Percentiles rank a stretch among this genome's conserved stretches.
These are phyloP conservation scores for Rhodosporidiobolus sp. DNA, from an alignment of 768 basidiomycete species.

Conservation along the genomic window DNA sequence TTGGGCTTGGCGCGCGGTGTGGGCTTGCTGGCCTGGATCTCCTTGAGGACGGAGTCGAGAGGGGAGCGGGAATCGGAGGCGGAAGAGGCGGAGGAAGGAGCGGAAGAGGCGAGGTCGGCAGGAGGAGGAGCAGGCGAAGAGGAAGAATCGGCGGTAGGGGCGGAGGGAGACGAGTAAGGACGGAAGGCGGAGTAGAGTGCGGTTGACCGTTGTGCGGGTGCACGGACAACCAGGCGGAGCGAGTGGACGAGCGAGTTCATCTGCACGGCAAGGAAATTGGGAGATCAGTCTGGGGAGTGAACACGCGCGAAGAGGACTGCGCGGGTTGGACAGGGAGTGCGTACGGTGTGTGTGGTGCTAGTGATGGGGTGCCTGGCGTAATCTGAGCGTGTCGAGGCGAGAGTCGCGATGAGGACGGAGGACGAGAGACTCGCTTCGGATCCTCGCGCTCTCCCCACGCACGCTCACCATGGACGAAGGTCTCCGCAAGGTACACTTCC, in stretches of 20 bases:
- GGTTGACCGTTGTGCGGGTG: background rate
- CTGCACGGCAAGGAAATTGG: background rate
- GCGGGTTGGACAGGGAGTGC: fast-evolving
- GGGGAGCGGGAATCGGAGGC: background rate
- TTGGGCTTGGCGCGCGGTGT: background rate
- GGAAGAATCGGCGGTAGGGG: background rate
- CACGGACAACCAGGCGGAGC: background rate
- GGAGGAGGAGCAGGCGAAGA: background rate
- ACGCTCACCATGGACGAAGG: conserved; percentile 27
- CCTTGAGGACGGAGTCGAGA: conserved; percentile 14
- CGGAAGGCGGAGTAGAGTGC: background rate
- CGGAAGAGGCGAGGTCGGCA: background rate
- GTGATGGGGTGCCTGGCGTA: background rate
- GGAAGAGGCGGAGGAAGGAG: background rate
- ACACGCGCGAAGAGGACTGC: background rate
- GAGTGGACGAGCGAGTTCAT: conserved; percentile 22
- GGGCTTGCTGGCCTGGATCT: background rate
- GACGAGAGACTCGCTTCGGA: background rate
- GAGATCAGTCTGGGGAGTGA: background rate
- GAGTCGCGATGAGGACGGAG: no score
- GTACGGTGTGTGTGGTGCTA: no score
- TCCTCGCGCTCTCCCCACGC: background rate
- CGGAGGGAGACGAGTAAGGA: background rate
- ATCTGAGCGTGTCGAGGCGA: no score
- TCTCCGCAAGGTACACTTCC: conserved; percentile 19